Evolutionary conservation across 495 filamentous ascomycete species (phyloP).

Genomic region (Niebla homalea): DNA sequence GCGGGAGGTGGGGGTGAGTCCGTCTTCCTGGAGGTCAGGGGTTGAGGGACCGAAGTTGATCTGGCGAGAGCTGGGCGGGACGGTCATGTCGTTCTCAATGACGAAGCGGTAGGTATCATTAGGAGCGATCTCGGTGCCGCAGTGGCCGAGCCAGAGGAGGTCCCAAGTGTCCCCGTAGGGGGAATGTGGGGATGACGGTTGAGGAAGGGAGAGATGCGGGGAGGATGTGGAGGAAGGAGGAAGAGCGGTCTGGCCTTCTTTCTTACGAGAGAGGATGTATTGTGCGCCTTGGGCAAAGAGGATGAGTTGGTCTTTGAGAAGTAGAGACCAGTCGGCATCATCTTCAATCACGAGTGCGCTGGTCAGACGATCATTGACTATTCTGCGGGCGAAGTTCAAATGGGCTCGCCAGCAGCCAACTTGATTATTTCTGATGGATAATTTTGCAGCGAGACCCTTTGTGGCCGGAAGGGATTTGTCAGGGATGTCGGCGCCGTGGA

Average conservation of each 20-base stretch:
- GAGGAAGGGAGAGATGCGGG: slow-evolving; percentile 16
- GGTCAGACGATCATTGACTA: slow-evolving; percentile 31
- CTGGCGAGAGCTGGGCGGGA: slow-evolving; percentile 7
- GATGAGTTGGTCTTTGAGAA: slow-evolving; percentile 34
- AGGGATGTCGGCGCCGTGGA: slow-evolving; percentile 27
- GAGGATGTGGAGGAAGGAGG: slow-evolving; percentile 6
- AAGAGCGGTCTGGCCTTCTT: background rate
- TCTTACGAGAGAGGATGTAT: slow-evolving; percentile 3
- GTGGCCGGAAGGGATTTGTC: slow-evolving; percentile 24
- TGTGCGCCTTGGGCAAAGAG: slow-evolving; percentile 32
- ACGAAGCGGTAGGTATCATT: slow-evolving; percentile 14
- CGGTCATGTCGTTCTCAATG: slow-evolving; percentile 20
- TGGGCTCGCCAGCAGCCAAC: slow-evolving; percentile 30
- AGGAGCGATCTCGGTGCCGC: slow-evolving; percentile 24
- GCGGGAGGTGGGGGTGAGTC: background rate
- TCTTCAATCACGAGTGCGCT: slow-evolving; percentile 45
- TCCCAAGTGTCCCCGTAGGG: slow-evolving; percentile 49
- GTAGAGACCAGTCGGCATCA: slow-evolving; percentile 45
- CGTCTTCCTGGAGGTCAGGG: slow-evolving; percentile 4
- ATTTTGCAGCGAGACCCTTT: slow-evolving; percentile 2
- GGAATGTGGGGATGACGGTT: slow-evolving; percentile 19
- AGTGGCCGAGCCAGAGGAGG: slow-evolving; percentile 43
- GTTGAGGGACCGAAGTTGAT: slow-evolving; percentile 11
- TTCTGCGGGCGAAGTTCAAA: slow-evolving; percentile 23
- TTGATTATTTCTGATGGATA: slow-evolving; percentile 10